These are phyloP conservation scores for Citrus australasica DNA, from an alignment of 345 rosid species.

Conservation along the genomic window DNA sequence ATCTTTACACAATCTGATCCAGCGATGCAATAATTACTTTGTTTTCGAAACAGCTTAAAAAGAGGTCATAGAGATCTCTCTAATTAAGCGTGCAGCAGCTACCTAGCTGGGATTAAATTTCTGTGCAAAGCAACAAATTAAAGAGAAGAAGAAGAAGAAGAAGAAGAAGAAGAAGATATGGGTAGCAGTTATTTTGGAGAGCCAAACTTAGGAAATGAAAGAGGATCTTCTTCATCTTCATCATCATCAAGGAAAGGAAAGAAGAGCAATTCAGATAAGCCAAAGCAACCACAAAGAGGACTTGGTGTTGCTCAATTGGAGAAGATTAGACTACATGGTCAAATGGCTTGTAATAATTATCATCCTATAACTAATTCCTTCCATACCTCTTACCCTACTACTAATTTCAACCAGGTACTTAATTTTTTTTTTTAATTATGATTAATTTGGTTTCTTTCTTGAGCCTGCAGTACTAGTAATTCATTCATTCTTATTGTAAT, in stretches of 20 bases:
- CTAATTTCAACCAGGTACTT: conserved; percentile 59
- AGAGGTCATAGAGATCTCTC: conserved; percentile 42
- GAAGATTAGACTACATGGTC: conserved; percentile 74
- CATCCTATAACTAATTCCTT: conserved; percentile 30
- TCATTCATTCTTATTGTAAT: neutral
- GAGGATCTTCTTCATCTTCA: conserved; percentile 35
- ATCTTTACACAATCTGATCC: conserved; percentile 85
- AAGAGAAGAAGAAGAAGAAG: neutral
- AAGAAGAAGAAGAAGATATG: conserved; percentile 34
- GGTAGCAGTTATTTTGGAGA: conserved; percentile 74
- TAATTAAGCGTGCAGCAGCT: conserved; percentile 21
- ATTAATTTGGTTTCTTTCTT: neutral
- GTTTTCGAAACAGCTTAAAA: conserved; percentile 39
- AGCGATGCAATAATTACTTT: conserved; percentile 81
- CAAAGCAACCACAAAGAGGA: conserved; percentile 94
- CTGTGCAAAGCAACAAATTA: neutral
- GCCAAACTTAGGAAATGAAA: conserved; percentile 51
- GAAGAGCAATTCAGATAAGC: conserved; percentile 70
- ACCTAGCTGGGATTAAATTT: conserved; percentile 1
- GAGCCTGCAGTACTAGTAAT: neutral
- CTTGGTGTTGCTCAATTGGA: conserved; percentile 98
- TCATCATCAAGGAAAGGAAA: conserved; percentile 54
- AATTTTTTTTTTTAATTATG: neutral
- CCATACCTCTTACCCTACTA: conserved; percentile 40
- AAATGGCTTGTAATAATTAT: conserved; percentile 32